Base-by-base conservation (phyloP, 495 filamentous ascomycete species). In the Aspergillus kassunensis region DNA sequence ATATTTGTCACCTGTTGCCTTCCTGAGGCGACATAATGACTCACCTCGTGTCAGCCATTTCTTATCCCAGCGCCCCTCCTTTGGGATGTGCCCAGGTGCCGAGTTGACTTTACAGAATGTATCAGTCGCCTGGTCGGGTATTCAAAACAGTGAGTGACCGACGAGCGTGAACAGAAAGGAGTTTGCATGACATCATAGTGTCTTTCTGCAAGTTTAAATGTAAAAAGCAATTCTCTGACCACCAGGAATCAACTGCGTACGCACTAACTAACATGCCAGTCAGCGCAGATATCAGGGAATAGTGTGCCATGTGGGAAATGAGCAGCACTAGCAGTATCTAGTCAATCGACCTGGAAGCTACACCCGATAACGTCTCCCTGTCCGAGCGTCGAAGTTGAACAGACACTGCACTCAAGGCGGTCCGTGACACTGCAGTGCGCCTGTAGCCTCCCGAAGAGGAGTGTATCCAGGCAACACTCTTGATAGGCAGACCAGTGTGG, bases 1-100 rank as follows among this genome's bases (percentile, higher is more conserved):
- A 51, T 63, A 58, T 73, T 68, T 73, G 68, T 73, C 70, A 69
- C 68, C 66, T 69, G 68, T 68, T 53, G 59, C 60, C 33, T 30
- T 25, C 45, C 34, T 56, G 39, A 52, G 46, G 42, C 59, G 37
- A 54, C 44, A 55, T 60, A 64, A 72, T 71, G 69, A 72, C 66
- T 71, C 69, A 68, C 55, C 12, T 44, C 42, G 44, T 27, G 51
- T 57, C 54, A 51, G 51, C 47, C 43, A 35, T 44, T 51, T 20
- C 15, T 46, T 44, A 39, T 33, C 53, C 36, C 24, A n/a, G 24
- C 30, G 34, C 47, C 25, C 33, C 21, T 29, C 19, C 20, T 36
- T 18, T n/a, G n/a, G n/a, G n/a, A n/a, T n/a, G n/a, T n/a, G n/a
- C n/a, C n/a, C n/a, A n/a, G n/a, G n/a, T n/a, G n/a, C n/a, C n/a